These are phyloP conservation scores for Papiliotrema fonsecae DNA, from an alignment of 1,284 basidiomycete species.

Conservation along the genomic window DNA sequence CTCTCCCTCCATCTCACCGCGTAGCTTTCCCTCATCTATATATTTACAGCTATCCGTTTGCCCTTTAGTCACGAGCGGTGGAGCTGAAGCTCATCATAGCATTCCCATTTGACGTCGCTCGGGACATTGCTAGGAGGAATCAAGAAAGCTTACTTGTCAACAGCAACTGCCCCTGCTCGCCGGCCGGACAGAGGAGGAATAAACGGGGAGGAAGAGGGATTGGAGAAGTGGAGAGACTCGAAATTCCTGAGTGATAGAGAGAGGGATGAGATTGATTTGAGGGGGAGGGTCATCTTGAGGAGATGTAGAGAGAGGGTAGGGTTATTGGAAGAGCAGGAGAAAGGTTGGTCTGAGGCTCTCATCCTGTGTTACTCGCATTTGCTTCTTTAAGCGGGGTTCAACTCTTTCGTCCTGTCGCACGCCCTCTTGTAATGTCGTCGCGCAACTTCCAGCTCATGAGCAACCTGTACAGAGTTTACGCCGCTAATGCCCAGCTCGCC, in stretches of 20 bases:
- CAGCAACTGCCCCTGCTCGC: conserved; percentile 23
- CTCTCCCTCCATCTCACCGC: neutral
- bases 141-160: conserved; percentile 45
- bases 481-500: conserved; percentile 15
- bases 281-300: conserved; percentile 53
- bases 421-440: no score
- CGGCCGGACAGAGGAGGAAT: conserved; percentile 9
- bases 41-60: no score
- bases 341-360: conserved; percentile 50
- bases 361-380: no score
- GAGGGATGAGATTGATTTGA: conserved; percentile 56
- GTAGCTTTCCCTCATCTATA: no score
- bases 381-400: no score
- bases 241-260: conserved; percentile 53
- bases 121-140: conserved; percentile 32
- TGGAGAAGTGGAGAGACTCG: conserved; percentile 42
- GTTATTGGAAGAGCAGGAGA: conserved; percentile 51
- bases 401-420: no score
- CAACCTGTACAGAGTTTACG: no score
- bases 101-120: conserved; percentile 39
- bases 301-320: conserved; percentile 52
- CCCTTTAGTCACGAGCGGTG: no score
- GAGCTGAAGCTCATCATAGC: conserved; percentile 20
- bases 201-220: conserved; percentile 12
- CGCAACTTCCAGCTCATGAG: no score